Percentiles rank a stretch among this genome's conserved stretches.
Conservation (phyloP, 2,329 filamentous ascomycete genomes). For the Cytospora piceae region DNA sequence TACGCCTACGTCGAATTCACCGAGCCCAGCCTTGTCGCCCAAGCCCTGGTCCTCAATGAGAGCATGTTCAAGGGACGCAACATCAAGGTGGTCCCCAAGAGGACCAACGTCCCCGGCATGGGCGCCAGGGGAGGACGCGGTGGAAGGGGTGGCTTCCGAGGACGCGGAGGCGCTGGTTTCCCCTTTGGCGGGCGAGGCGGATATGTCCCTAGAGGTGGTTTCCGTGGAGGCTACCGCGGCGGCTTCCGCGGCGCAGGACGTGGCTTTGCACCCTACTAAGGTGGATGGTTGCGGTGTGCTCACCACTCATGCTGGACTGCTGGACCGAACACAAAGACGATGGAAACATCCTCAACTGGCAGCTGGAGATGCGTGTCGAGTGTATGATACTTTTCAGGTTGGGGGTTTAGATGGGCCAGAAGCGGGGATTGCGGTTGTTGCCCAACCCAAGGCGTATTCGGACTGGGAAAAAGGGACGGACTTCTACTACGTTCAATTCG, state of each 20-base stretch:
- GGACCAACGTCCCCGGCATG: slow-evolving; percentile 96
- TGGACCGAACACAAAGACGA: not conserved
- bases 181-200: slow-evolving; percentile 55
- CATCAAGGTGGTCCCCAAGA: slow-evolving; percentile 93
- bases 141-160: slow-evolving; percentile 54
- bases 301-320: not conserved
- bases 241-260: slow-evolving; percentile 57
- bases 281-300: not conserved
- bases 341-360: not conserved
- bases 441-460: slow-evolving; percentile 26
- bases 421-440: slow-evolving; percentile 22
- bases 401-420: slow-evolving; percentile 15
- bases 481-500: slow-evolving; percentile 13
- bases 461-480: slow-evolving; percentile 24
- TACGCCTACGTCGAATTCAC: slow-evolving; percentile 84
- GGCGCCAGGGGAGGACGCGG: slow-evolving; percentile 78
- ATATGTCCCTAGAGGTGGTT: slow-evolving; percentile 56
- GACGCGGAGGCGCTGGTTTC: slow-evolving; percentile 46
- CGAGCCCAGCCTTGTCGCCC: slow-evolving; percentile 28
- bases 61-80: slow-evolving; percentile 93
- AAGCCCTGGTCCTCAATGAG: slow-evolving; percentile 82
- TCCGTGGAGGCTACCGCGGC: slow-evolving; percentile 66
- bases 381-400: slow-evolving; percentile 17
- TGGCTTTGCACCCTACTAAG: slow-evolving; percentile 68
- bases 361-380: slow-evolving; percentile 5